Evolutionary conservation across 208 protist genomes (phyloP), one percentile per base, ranked within the genome.

Genomic region (Vickermania ingenoplastis): DNA sequence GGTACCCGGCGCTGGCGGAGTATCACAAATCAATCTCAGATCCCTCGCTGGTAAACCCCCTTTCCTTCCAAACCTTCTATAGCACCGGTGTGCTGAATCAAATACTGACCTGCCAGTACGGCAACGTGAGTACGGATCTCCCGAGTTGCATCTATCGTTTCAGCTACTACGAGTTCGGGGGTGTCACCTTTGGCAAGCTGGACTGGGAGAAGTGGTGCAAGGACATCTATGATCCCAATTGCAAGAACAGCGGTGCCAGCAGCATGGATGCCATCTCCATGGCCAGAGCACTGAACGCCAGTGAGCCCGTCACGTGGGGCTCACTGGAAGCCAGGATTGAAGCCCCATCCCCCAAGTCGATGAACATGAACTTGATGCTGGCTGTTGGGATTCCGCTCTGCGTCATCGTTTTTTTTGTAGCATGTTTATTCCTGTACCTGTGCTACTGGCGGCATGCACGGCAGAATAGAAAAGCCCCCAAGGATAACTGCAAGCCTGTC

Each of bases 401-500:
- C 50, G 22, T 25, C 23, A 25, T 53, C 13, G n/a, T 61, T 4
- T 51, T 61, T 7, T 21, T 53, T 7, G n/a, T 61, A 27, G 26
- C 61, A 22, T 60, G 30, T 7, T 30, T 4, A 24, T 65, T 14
- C 30, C 11, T 45, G 36, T 45, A 45, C 36, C 36, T 45, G 11
- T 27, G 51, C 26, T 41, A 29, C 17, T 61, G 24, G 14, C 5
- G 28, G 2, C 17, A 41, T 3, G 17, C 14, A 11, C 60, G 60
- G 24, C 14, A 65, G 11, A 59, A 65, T 13, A 3, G 50, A 3
- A 48, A 24, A 31, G 60, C 60, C 2, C 60, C 60, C 21, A 28
- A 22, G 27, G 23, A 65, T n/a, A 5, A 2, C 22, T 31, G 21
- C 14, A 25, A 65, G 24, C 60, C 60, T 25, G 25, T 65, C 3